Percentiles rank a stretch among this genome's conserved stretches.
Evolutionary conservation across 441 rosid species (phyloP).

Genomic region (Euphorbia schlechtendalii): DNA sequence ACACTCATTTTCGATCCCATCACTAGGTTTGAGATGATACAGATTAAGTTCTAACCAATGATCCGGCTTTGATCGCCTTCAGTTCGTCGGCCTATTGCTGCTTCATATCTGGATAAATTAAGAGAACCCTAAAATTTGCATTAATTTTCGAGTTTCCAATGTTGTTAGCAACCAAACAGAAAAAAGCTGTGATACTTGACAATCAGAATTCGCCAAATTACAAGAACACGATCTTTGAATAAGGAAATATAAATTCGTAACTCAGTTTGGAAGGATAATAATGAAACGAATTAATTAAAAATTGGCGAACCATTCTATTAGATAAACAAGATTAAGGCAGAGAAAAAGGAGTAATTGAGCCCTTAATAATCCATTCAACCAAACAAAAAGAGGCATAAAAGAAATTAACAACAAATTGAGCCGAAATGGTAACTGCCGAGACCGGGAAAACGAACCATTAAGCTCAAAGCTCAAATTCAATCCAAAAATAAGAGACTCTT

Average conservation of each 20-base stretch:
- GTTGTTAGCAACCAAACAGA: conserved; percentile 1
- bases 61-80: not conserved
- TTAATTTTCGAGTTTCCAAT: not conserved
- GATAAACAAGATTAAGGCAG: not conserved
- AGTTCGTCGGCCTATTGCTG: not conserved
- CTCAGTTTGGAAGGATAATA: not conserved
- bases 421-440: not conserved
- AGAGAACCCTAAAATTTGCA: not conserved
- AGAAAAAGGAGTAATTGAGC: not conserved
- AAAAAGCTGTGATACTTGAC: not conserved
- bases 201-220: not conserved
- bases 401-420: not conserved
- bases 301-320: not conserved
- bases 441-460: not conserved
- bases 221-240: not conserved
- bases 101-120: conserved; percentile 9
- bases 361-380: not conserved
- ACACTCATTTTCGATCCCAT: conserved; percentile 55
- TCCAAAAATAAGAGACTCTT: not conserved
- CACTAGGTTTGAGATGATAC: conserved; percentile 1
- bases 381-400: not conserved
- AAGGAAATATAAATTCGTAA: not conserved
- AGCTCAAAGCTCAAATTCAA: conserved; percentile 3
- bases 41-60: conserved; percentile 10
- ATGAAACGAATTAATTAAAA: not conserved